Base-by-base conservation (phyloP, 345 rosid species). In the Cochlearia excelsa region DNA sequence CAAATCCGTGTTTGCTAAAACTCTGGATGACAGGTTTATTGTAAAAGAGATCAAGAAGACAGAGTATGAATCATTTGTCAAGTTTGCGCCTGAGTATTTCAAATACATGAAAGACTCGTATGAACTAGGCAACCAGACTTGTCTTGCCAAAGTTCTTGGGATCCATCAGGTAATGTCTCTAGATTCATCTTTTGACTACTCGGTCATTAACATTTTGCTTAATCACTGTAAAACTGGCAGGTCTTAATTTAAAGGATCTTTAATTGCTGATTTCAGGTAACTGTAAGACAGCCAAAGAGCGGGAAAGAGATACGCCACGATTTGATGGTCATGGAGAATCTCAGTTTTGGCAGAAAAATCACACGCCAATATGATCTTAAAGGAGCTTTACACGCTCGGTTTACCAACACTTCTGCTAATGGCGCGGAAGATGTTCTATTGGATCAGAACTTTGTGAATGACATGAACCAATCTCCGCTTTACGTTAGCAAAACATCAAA, bases 251-350 rank as follows among this genome's bases (percentile, higher is more conserved):
- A 51, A 61, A 46, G 54, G 51, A 61, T 35, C 33, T 44, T 51
- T 59, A 47, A 16, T 59, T 5, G 0, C 7, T 50, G 48, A 61
- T 68, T 73, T 33, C 79, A 93, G 99, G 99, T 93, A 47, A 81
- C 76, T 33, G 63, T 79, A 72, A 85, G 95, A 71, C 95, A 77
- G 47, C 59, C 81, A 38, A 93, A 85, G 72, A 63, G 78, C 7
- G 97, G 99, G 38, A 93, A 84, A 75, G 97, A 93, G 75, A 59
- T 54, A n/a, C 73, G 84, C 29, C 89, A 82, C 47, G 99, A 93
- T 77, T 81, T 93, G 63, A 84, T 89, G 97, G 95, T 93, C 54
- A 93, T 93, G 95, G 99, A 93, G 84, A 93, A 93, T 73, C 94
- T 93, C 44, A 78, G 84, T 46, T 93, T 79, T 30, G 81, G 88